phyloP scores from a whole-genome alignment of 139 green algal species.

The Ettlia oleoabundans region DNA sequence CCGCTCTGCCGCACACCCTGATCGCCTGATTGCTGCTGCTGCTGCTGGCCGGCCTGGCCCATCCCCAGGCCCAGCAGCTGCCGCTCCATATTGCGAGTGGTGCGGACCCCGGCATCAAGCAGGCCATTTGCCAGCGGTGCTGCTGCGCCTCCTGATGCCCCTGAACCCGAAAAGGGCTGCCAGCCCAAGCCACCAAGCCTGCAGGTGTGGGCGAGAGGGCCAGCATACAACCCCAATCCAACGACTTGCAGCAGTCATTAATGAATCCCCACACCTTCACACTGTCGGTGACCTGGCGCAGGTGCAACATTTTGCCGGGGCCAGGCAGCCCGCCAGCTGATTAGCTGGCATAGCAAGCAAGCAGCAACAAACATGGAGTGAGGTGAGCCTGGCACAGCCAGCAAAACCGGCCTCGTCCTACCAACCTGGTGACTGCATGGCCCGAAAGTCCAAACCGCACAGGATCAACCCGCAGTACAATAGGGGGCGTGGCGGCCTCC shows the following conservation, averaged over 20 bases:
- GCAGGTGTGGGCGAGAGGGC: neutral
- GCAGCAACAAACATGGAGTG: too few species aligned
- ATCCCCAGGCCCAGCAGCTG: slow-evolving; percentile 7
- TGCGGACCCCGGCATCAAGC: neutral
- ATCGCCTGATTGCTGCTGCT: neutral
- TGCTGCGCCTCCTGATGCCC: neutral
- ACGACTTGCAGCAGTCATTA: too few species aligned
- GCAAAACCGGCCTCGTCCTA: too few species aligned
- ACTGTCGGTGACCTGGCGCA: too few species aligned
- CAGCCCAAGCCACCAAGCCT: slow-evolving; percentile 23
- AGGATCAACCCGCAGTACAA: slow-evolving; percentile 48
- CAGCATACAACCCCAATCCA: too few species aligned
- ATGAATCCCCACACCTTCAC: too few species aligned
- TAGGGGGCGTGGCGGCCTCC: slow-evolving; percentile 29
- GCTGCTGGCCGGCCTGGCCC: neutral
- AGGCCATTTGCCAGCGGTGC: neutral
- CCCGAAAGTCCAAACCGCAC: slow-evolving; percentile 28
- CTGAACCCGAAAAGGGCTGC: neutral
- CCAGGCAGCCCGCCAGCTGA: neutral
- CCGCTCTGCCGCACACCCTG: slow-evolving; percentile 17
- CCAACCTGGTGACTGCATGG: neutral
- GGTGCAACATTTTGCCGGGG: too few species aligned
- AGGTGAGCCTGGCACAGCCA: neutral
- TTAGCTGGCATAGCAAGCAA: neutral
- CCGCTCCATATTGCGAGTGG: slow-evolving; percentile 28